Percentiles rank a stretch among this genome's conserved stretches.
These are phyloP conservation scores for Stachybotrys chartarum DNA, from an alignment of 2,329 filamentous ascomycete genomes.

Conservation along the genomic window DNA sequence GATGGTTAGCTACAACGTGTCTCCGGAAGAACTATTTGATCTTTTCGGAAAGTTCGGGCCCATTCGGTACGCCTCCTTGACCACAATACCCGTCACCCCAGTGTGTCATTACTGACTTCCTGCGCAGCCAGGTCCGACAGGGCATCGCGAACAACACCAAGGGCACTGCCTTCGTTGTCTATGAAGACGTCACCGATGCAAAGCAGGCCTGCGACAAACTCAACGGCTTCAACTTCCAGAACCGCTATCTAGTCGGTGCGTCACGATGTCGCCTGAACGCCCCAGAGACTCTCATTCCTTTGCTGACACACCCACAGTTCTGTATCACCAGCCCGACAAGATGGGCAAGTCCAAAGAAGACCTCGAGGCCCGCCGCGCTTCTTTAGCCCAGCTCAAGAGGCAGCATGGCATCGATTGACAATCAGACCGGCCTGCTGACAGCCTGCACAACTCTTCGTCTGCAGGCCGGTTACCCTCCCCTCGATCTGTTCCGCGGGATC, in stretches of 20 bases:
- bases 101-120: slow-evolving; percentile 3
- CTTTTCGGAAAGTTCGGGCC: slow-evolving; percentile 97
- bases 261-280: slow-evolving; percentile 14
- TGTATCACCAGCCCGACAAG: slow-evolving; percentile 61
- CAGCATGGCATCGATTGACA: slow-evolving; percentile 98
- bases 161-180: slow-evolving; percentile 97
- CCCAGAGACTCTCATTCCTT: background rate
- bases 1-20: slow-evolving; percentile 89
- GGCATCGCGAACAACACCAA: slow-evolving; percentile 97
- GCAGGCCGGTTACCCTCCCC: slow-evolving; percentile 54
- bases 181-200: slow-evolving; percentile 98
- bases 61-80: slow-evolving; percentile 63
- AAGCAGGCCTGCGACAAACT: slow-evolving; percentile 99
- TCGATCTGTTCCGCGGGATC: slow-evolving; percentile 29
- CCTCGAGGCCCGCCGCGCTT: slow-evolving; percentile 86
- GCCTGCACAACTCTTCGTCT: slow-evolving; percentile 39
- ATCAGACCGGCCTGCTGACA: slow-evolving; percentile 62
- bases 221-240: slow-evolving; percentile 99
- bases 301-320: slow-evolving; percentile 30
- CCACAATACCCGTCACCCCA: slow-evolving; percentile 2
- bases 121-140: slow-evolving; percentile 85
- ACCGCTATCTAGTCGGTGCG: slow-evolving; percentile 95
- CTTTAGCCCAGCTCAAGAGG: slow-evolving; percentile 95
- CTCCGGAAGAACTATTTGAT: slow-evolving; percentile 94
- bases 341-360: slow-evolving; percentile 83